Evolutionary conservation across 257 asterid genomes (phyloP).

Genomic region (Ajuga chamaepitys): DNA sequence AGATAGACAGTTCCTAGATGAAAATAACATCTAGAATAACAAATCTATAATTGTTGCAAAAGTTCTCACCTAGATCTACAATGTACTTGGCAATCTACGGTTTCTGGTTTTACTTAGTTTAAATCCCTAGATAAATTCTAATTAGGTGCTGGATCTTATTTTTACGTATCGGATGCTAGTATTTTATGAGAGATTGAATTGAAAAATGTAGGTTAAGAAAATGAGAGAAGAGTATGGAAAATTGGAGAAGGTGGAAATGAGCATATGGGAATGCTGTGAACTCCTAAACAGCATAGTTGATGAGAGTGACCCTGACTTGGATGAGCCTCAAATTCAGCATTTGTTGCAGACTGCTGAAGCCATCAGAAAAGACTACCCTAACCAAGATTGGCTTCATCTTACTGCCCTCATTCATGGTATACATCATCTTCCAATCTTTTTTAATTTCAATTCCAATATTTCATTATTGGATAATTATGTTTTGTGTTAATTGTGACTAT

Average conservation of each 20-base stretch:
- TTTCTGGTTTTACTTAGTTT: too few relatives aligned
- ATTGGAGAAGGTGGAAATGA: conserved; percentile 63
- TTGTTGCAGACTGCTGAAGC: conserved; percentile 91
- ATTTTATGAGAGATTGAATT: too few relatives aligned
- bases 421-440: neutral
- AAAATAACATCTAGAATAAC: too few relatives aligned
- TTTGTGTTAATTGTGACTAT: neutral
- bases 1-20: too few relatives aligned
- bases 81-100: too few relatives aligned
- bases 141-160: too few relatives aligned
- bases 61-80: too few relatives aligned
- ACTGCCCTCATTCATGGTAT: conserved; percentile 89
- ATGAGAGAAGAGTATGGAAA: conserved; percentile 67
- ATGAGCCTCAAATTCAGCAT: conserved; percentile 92
- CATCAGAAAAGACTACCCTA: conserved; percentile 70
- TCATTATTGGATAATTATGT: neutral
- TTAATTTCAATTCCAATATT: neutral
- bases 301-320: conserved; percentile 89
- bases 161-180: too few relatives aligned
- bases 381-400: conserved; percentile 86
- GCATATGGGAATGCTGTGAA: conserved; percentile 95
- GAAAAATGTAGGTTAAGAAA: conserved; percentile 41
- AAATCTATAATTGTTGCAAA: too few relatives aligned
- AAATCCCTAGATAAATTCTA: too few relatives aligned
- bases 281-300: conserved; percentile 68